Evolutionary conservation across 108 stramenopile genomes (phyloP).

Genomic region (Skeletonema grethae): DNA sequence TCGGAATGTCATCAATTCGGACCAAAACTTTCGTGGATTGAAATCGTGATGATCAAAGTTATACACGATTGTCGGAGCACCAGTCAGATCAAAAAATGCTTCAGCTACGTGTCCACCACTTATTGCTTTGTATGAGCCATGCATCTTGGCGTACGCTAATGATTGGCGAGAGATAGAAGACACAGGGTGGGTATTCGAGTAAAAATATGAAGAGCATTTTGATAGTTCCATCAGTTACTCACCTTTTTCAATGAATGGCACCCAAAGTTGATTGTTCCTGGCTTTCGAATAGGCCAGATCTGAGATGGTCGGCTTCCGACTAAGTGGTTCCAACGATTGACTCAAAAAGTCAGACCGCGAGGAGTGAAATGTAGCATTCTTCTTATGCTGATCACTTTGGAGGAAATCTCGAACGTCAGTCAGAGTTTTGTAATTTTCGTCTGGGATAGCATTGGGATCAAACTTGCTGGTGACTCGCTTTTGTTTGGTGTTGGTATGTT

Average conservation of each 20-base stretch:
- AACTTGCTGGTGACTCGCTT: constrained; percentile 25
- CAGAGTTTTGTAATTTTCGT: constrained; percentile 44
- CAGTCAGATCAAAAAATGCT: constrained; percentile 86
- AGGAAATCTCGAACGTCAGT: constrained; percentile 51
- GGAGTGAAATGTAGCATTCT: constrained; percentile 37
- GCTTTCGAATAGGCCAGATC: constrained; percentile 76
- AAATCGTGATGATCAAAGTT: constrained; percentile 61
- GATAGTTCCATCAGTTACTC: background rate
- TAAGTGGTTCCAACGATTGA: constrained; percentile 14
- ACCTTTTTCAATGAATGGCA: constrained; percentile 91
- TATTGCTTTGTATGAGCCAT: constrained; percentile 79
- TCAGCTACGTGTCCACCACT: constrained; percentile 87
- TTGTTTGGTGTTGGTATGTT: background rate
- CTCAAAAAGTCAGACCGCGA: background rate
- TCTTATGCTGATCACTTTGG: constrained; percentile 40
- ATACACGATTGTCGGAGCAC: constrained; percentile 67
- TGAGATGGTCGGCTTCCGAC: constrained; percentile 27
- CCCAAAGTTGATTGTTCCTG: constrained; percentile 88
- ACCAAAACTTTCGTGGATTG: constrained; percentile 64
- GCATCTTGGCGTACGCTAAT: constrained; percentile 89
- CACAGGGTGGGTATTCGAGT: background rate
- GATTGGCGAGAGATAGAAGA: background rate
- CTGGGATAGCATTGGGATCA: constrained; percentile 51
- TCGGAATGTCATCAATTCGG: constrained; percentile 56
- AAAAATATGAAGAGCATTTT: background rate